phyloP scores from a whole-genome alignment of 257 asterid species.

The Solanum neorickii region DNA sequence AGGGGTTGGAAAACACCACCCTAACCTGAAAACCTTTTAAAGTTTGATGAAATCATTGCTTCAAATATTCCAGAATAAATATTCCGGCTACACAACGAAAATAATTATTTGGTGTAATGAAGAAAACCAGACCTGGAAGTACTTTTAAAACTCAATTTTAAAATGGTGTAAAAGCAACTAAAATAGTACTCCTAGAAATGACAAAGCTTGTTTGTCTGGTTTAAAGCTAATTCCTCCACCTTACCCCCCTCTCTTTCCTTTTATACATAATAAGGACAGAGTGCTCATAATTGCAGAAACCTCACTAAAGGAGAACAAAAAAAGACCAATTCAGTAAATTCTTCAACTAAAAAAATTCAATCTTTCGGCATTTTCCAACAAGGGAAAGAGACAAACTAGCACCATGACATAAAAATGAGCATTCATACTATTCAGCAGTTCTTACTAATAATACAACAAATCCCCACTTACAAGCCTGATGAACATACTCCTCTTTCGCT shows the following conservation, averaged over 20 bases:
- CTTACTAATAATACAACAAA: neutral
- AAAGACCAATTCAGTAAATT: neutral
- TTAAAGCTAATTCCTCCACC: neutral
- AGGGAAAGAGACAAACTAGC: neutral
- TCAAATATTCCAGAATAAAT: neutral
- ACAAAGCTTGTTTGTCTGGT: neutral
- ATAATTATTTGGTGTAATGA: neutral
- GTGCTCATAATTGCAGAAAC: neutral
- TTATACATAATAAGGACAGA: neutral
- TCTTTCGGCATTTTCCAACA: neutral
- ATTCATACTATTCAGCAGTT: neutral
- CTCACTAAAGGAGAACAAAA: neutral
- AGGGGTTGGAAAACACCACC: neutral
- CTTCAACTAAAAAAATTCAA: neutral
- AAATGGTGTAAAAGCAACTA: neutral
- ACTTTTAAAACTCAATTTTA: neutral
- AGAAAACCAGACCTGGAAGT: neutral
- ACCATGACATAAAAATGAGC: neutral
- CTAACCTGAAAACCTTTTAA: neutral
- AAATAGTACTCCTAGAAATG: neutral
- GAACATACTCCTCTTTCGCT: neutral
- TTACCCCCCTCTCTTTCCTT: neutral
- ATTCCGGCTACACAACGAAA: neutral
- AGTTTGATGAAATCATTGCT: neutral
- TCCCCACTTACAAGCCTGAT: neutral